Base-by-base conservation (phyloP, 2,329 filamentous ascomycete genomes). In the Ilyonectria robusta region DNA sequence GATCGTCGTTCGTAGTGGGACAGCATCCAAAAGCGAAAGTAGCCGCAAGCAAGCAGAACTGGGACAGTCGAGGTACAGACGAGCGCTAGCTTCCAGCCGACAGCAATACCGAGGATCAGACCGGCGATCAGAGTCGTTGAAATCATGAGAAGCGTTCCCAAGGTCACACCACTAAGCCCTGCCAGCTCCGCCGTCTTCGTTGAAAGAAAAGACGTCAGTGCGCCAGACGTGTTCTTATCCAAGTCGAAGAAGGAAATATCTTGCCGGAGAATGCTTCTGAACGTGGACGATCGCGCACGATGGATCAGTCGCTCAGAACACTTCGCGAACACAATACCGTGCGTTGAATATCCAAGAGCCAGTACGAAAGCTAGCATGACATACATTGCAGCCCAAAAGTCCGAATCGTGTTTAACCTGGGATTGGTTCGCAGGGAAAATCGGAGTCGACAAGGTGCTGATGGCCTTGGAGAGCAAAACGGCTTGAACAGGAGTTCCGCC, bases 351-450 rank as follows among this genome's bases (percentile, higher is more conserved):
- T 2, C 79, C 75, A 0, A 84, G 15, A 2, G 80, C 74, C 17
- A 79, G 75, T 1, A 73, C 80, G 4, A 80, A 71, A 11, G 83
- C 84, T 47, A 85, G 70, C 3, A 85, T 75, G 48, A 85, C 81
- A 63, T 85, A 86, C 84, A 87, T 86, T 19, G 82, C 77, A 0
- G 83, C 78, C 80, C 82, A 86, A 72, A 85, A 86, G 69, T 85
- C 81, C 2, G 70, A 81, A 79, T 62, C 59, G 10, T 33, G 65
- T 63, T 65, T 62, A 11, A 58, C 17, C 4, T 63, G 15, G 21
- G 53, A 19, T 9, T 19, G 57, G 17, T 63, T 57, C 4, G 48
- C 29, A 7, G 66, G 59, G 11, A 64, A 46, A 33, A 75, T 72
- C 2, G 71, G 66, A 3, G 72, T 68, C 23, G 66, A 66, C 2